A percentile compares a stretch with the other conserved stretches of the same genome.
Conservation (phyloP, 306 rosid species). For the Prunus mume region DNA sequence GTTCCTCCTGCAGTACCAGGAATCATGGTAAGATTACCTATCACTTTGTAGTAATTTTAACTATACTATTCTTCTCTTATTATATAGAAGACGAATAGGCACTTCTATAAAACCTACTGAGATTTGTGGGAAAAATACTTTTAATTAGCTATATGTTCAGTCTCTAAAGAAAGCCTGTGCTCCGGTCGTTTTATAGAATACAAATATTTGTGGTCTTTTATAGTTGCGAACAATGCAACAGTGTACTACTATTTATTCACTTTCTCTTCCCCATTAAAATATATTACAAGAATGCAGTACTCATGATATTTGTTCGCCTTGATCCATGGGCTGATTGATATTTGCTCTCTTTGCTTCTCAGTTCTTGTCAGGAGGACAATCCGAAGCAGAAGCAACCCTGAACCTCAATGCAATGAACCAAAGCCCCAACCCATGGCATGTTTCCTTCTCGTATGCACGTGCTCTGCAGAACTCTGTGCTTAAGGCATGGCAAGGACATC, state of each 20-base stretch:
- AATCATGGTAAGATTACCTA: conserved; percentile 68
- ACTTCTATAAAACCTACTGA: no score
- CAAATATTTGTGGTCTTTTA: background rate
- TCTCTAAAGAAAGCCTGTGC: no score
- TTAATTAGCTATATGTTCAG: no score
- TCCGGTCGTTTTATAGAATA: background rate
- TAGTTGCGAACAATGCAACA: background rate
- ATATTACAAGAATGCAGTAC: background rate
- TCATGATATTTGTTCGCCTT: background rate
- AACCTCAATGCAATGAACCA: conserved; percentile 98
- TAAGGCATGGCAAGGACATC: conserved; percentile 91
- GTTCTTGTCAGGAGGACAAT: conserved; percentile 99
- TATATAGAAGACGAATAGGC: no score
- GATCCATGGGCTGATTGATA: background rate
- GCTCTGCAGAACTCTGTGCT: conserved; percentile 92
- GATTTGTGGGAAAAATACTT: no score
- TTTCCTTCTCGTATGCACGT: conserved; percentile 96
- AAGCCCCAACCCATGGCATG: conserved; percentile 98
- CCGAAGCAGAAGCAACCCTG: conserved; percentile 88
- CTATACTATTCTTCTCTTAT: background rate
- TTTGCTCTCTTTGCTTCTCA: conserved; percentile 33
- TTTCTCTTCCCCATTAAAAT: background rate
- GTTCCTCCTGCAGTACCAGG: conserved; percentile 99
- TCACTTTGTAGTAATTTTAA: background rate
- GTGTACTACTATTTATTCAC: background rate